Evolutionary conservation across 1,284 basidiomycete genomes (phyloP), one percentile per base, ranked within the genome.

Genomic region (Apiotrichum veenhuisii): DNA sequence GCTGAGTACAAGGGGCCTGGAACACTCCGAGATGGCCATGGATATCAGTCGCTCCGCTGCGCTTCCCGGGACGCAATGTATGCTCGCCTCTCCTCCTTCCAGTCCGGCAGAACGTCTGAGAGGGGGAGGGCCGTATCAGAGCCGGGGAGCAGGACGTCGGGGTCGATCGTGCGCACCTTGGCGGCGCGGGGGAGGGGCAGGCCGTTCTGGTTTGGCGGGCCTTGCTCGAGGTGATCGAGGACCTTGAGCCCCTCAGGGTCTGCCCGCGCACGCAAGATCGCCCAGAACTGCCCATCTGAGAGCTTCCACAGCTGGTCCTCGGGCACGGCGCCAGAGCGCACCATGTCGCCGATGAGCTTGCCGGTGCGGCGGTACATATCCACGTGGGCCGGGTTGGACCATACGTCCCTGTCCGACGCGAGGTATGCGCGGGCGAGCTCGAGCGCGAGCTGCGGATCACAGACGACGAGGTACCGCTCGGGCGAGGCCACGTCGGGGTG

Each of bases 131-230:
- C 17, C 3, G 7, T 10, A 5, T 34, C 34, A n/a, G 9, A 41
- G 2, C 38, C 50, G 17, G 38, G 47, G 5, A 53, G 42, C 8
- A 56, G 38, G 22, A 61, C 49, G 34, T 61, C 52, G 14, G 59
- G 59, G 20, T 61, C 59, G 49, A 61, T 50, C 1, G 59, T 61
- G 44, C 59, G 59, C 9, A 57, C 41, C 40, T 61, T 61, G 9
- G 48, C 37, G 25, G 34, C 52, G 18, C 26, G 37, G 2, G 42
- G 12, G 9, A 57, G 30, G 30, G 44, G 9, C 7, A 46, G 30
- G 14, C 34, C 34, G 33, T 20, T 10, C 20, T 17, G 20, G 14
- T 27, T 17, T 15, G 34, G 54, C 15, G 37, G 33, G 18, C 36
- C 43, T 11, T 15, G 11, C 42, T 61, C 52, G 15, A 61, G 30